A percentile compares a stretch with the other conserved stretches of the same genome.
Evolutionary conservation across 768 basidiomycete genomes (phyloP).

Genomic region (Coprinellus micaceus): DNA sequence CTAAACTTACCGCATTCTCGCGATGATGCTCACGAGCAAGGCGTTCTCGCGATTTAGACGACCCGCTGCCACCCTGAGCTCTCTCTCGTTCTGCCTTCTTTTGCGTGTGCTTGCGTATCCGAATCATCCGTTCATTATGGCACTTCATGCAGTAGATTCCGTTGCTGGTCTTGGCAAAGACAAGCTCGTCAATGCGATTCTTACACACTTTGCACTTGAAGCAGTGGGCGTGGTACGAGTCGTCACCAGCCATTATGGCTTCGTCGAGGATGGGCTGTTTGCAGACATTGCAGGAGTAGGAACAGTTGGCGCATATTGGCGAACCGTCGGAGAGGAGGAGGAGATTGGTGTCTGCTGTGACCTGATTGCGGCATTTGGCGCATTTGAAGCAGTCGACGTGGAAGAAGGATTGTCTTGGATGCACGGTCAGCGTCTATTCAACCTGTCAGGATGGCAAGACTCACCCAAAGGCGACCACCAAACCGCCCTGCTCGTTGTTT

Average conservation of each 20-base stretch:
- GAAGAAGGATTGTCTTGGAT: constrained; percentile 81
- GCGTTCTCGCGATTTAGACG: constrained; percentile 40
- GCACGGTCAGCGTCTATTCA: background rate
- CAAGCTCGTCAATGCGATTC: constrained; percentile 93
- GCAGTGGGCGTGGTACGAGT: constrained; percentile 97
- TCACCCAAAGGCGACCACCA: constrained; percentile 95
- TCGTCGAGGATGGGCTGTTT: constrained; percentile 93
- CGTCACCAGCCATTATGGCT: constrained; percentile 99
- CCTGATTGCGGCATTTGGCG: constrained; percentile 89
- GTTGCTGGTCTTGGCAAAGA: constrained; percentile 96
- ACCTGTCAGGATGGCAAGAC: constrained; percentile 26
- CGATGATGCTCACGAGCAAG: constrained; percentile 35
- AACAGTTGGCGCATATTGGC: constrained; percentile 93
- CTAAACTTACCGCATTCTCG: constrained; percentile 40
- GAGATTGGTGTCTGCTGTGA: constrained; percentile 96
- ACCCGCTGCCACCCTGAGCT: constrained; percentile 40
- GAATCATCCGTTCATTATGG: constrained; percentile 95
- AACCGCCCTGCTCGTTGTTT: constrained; percentile 66
- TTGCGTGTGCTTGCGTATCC: constrained; percentile 87
- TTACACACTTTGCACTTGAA: constrained; percentile 97
- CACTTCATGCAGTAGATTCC: constrained; percentile 99
- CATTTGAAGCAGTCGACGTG: constrained; percentile 96
- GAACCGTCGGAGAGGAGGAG: constrained; percentile 94
- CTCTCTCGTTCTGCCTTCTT: constrained; percentile 71
- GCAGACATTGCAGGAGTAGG: constrained; percentile 95